Conservation (phyloP, 225 moss, liverwort and hornwort species). For the Antitrichia curtipendula region DNA sequence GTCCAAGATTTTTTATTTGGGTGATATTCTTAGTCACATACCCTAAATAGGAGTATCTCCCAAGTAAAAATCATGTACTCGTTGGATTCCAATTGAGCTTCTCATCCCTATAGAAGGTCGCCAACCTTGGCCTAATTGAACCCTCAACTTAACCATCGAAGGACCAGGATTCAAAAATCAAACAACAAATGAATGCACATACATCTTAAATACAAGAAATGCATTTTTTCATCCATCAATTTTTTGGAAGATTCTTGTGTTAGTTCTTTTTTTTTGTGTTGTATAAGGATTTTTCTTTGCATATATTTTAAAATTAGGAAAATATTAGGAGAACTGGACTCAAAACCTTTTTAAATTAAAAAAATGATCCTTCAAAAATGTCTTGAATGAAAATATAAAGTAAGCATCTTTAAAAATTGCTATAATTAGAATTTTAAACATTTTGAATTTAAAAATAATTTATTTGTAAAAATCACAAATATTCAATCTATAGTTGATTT, state of each 20-base stretch:
- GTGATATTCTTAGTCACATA: too few relatives aligned
- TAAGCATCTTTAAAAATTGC: too few relatives aligned
- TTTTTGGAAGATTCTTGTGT: too few relatives aligned
- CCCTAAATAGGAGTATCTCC: too few relatives aligned
- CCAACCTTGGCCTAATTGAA: fast-evolving
- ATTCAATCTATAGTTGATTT: too few relatives aligned
- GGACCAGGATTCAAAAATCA: background rate
- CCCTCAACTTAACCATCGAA: fast-evolving
- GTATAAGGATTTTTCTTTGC: background rate
- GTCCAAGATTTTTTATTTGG: background rate
- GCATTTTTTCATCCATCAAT: background rate
- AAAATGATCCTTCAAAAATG: background rate
- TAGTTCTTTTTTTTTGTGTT: fast-evolving
- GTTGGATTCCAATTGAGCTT: background rate
- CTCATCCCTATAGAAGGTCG: background rate
- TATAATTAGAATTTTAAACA: too few relatives aligned
- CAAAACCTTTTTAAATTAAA: background rate
- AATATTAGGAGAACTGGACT: fast-evolving
- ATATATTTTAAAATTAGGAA: background rate
- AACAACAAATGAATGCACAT: background rate
- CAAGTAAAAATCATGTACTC: too few relatives aligned
- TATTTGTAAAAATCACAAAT: too few relatives aligned
- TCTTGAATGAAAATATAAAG: background rate
- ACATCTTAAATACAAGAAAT: fast-evolving
- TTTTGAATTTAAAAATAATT: background rate